Evolutionary conservation across 495 filamentous ascomycete species (phyloP), one percentile per base, ranked within the genome.

Genomic region (Aspergillus hancockii): DNA sequence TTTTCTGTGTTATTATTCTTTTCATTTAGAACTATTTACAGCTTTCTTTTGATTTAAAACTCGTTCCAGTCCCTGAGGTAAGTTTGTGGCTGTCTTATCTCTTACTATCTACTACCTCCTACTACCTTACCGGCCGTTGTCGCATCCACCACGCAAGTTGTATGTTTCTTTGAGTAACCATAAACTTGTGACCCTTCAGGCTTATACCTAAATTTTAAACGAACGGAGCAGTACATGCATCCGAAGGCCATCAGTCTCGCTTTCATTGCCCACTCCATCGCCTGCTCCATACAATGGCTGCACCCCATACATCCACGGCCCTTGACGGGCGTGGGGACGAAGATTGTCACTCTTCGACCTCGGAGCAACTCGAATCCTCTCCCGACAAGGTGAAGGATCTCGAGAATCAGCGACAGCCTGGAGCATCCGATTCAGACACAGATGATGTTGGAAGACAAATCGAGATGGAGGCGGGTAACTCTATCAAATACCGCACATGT

Each of bases 401-500:
- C 7, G 75, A 78, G 60, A 63, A 60, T 55, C 70, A 73, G 49
- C 47, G 66, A 36, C 61, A 63, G 2, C 55, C 51, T 12, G 65
- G 65, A 3, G 51, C 68, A 19, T 74, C 72, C 6, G 70, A 70
- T 32, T 72, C 73, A 0, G 75, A 74, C n/a, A 63, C 60, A 1
- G 73, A 75, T 18, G 76, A 69, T 41, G 65, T 94, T 16, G 85
- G 84, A 45, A 86, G 87, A 74, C 91, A 95, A 74, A 82, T 91
- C 58, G 90, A 88, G 51, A 63, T 90, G 63, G 91, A 96, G 69
- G 82, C 86, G n/a, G 84, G 80, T 38, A 86, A 88, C 73, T 83
- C 86, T 18, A 93, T 96, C 76, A 86, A 93, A 73, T 96, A 96
- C 67, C 80, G 90, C 25, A 96, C 90, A 36, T 96, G 91, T 77